These are phyloP conservation scores for Ceratocystis colombiana DNA, from an alignment of 2,329 filamentous ascomycete genomes.

Conservation along the genomic window DNA sequence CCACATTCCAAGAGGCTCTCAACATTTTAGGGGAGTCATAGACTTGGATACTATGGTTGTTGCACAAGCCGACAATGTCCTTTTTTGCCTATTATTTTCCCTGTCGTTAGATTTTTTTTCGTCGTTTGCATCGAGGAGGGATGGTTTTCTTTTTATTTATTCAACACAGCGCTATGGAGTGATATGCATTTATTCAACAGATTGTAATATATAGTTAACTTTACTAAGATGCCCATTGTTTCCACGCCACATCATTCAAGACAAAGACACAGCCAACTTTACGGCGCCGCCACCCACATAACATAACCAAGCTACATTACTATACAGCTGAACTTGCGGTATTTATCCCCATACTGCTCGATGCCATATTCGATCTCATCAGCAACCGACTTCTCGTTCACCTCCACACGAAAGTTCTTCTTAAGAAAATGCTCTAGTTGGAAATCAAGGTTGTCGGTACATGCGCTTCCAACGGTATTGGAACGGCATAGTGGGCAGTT, in stretches of 20 bases:
- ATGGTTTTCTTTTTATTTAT: neutral
- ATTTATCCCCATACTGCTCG: conserved; percentile 59
- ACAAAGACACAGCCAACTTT: neutral
- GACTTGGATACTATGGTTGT: no score
- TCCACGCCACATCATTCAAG: neutral
- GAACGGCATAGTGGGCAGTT: conserved; percentile 68
- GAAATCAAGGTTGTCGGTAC: conserved; percentile 54
- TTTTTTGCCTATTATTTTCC: neutral
- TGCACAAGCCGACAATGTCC: no score
- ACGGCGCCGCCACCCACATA: neutral
- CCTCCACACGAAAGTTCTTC: conserved; percentile 64
- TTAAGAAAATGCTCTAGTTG: conserved; percentile 59
- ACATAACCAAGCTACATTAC: conserved; percentile 43
- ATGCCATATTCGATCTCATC: conserved; percentile 68
- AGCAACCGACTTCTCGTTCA: conserved; percentile 55
- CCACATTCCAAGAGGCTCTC: conserved; percentile 59
- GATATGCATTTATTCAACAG: conserved; percentile 12
- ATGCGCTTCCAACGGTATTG: conserved; percentile 57
- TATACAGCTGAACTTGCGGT: conserved; percentile 48
- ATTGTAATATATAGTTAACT: conserved; percentile 9
- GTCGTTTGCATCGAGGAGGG: no score
- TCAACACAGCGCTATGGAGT: conserved; percentile 9
- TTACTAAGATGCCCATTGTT: neutral
- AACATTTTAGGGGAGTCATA: conserved; percentile 35
- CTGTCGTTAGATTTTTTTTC: neutral